Evolutionary conservation across 139 green algal species (phyloP).

Genomic region (Chlorella sp.): DNA sequence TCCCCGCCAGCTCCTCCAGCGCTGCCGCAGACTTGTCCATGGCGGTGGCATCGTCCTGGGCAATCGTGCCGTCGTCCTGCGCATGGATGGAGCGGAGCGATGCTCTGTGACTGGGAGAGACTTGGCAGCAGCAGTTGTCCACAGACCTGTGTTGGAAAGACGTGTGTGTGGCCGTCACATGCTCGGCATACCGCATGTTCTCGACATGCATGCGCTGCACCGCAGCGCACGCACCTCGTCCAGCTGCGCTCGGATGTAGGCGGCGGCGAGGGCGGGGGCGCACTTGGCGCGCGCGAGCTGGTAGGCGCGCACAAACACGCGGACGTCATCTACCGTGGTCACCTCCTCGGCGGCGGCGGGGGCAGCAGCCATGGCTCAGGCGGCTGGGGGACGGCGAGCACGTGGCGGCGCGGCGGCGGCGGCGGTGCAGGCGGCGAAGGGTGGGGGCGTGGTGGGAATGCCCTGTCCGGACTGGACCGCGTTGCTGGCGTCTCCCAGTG

Average conservation of each 20-base stretch:
- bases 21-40: slow-evolving; percentile 3
- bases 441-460: not conserved
- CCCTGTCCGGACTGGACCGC: too few relatives aligned
- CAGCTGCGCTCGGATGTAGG: slow-evolving; percentile 1
- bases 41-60: not conserved
- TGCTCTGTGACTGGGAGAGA: too few relatives aligned
- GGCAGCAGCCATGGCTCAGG: not conserved
- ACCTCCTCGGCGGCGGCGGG: not conserved
- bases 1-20: not conserved
- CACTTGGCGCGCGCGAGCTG: not conserved
- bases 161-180: not conserved
- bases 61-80: not conserved
- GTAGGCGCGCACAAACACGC: not conserved
- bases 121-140: too few relatives aligned
- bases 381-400: not conserved
- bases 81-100: not conserved
- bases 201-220: not conserved
- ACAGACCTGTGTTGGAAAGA: too few relatives aligned
- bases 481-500: too few relatives aligned
- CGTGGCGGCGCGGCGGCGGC: not conserved
- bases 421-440: not conserved
- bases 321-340: not conserved
- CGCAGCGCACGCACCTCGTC: not conserved
- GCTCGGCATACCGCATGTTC: not conserved
- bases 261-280: not conserved